Conservation (phyloP, 345 rosid genomes). For the Citrus glauca region DNA sequence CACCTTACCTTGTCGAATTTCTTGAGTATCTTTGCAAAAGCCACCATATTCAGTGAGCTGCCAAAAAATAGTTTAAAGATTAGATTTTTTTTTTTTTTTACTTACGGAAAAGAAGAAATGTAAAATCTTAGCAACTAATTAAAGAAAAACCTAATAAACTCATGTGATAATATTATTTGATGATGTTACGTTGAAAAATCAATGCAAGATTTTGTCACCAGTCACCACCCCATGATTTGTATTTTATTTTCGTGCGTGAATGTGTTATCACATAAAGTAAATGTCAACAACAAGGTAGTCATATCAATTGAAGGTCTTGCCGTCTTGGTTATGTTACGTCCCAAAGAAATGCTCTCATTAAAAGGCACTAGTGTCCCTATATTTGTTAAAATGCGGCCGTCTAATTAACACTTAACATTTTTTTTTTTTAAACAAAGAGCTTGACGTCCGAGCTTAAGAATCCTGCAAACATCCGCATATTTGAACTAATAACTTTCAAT, state of each 20-base stretch:
- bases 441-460: too few relatives aligned
- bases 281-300: neutral
- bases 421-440: too few relatives aligned
- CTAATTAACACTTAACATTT: too few relatives aligned
- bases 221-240: neutral
- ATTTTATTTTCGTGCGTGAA: neutral
- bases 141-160: neutral
- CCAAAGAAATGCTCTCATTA: neutral
- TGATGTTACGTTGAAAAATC: neutral
- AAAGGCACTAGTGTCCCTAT: too few relatives aligned
- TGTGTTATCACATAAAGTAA: neutral
- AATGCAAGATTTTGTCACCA: neutral
- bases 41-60: conserved; percentile 87
- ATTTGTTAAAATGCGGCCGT: too few relatives aligned
- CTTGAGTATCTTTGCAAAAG: conserved; percentile 84
- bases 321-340: neutral
- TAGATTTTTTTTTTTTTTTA: neutral
- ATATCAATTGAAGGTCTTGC: neutral
- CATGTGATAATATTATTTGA: neutral
- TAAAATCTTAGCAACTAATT: neutral
- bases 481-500: too few relatives aligned
- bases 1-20: conserved; percentile 87
- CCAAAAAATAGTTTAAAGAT: conserved; percentile 17
- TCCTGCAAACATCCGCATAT: too few relatives aligned
- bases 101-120: neutral